Conservation (phyloP, 1,139 yeast species). For the Diutina mesorugosa region DNA sequence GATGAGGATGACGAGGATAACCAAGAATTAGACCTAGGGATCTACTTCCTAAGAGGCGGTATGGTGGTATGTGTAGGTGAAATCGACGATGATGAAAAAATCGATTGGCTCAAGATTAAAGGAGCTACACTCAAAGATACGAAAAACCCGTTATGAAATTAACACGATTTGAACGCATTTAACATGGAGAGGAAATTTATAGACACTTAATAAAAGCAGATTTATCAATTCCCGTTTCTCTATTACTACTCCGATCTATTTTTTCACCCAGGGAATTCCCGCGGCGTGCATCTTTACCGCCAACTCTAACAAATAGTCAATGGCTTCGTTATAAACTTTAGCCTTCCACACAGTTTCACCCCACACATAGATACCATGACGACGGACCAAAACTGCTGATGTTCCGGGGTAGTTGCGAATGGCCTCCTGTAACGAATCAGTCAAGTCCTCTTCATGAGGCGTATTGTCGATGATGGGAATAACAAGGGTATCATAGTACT, state of each 20-base stretch:
- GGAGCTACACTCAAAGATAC: slow-evolving; percentile 26
- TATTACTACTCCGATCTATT: background rate
- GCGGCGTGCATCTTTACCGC: slow-evolving; percentile 68
- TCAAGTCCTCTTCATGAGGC: slow-evolving; percentile 77
- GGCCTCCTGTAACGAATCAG: slow-evolving; percentile 53
- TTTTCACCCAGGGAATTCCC: slow-evolving; percentile 35
- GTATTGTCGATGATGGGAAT: slow-evolving; percentile 89
- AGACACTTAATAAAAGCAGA: background rate
- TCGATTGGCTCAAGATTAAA: slow-evolving; percentile 46
- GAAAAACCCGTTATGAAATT: slow-evolving; percentile 22
- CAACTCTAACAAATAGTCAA: slow-evolving; percentile 76
- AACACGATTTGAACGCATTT: background rate
- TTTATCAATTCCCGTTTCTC: background rate
- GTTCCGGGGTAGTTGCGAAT: slow-evolving; percentile 59
- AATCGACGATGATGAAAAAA: slow-evolving; percentile 42
- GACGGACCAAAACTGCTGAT: slow-evolving; percentile 77
- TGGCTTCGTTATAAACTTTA: slow-evolving; percentile 83
- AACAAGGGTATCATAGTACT: slow-evolving; percentile 59
- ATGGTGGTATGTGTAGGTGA: slow-evolving; percentile 69
- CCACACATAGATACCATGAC: slow-evolving; percentile 96
- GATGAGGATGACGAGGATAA: slow-evolving; percentile 29
- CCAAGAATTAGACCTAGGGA: slow-evolving; percentile 40
- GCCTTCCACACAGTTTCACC: slow-evolving; percentile 91
- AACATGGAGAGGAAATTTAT: background rate
- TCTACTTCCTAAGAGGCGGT: slow-evolving; percentile 70